Evolutionary conservation across 169 alveolate species (phyloP).

Genomic region (Plasmodium adleri): DNA sequence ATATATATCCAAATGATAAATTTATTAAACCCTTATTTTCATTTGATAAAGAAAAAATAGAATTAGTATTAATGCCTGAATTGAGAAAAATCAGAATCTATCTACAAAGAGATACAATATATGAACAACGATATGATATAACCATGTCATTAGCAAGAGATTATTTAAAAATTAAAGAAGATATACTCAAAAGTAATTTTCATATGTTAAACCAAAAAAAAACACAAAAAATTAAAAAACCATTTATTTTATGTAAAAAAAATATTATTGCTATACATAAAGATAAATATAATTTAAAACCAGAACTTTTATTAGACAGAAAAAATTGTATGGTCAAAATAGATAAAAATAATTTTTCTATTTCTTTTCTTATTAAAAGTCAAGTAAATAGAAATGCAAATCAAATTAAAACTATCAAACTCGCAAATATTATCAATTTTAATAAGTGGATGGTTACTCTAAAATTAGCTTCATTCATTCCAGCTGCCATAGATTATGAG

Average conservation of each 20-base stretch:
- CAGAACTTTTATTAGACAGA: conserved; percentile 77
- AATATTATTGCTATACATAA: conserved; percentile 79
- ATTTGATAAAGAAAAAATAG: conserved; percentile 76
- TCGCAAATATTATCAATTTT: conserved; percentile 66
- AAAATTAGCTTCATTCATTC: conserved; percentile 82
- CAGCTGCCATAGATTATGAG: conserved; percentile 51
- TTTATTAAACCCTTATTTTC: conserved; percentile 77
- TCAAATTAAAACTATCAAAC: conserved; percentile 42
- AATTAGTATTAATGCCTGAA: conserved; percentile 56
- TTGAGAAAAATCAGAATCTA: conserved; percentile 81
- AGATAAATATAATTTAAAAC: conserved; percentile 80
- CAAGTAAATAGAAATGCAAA: conserved; percentile 1
- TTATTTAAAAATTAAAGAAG: conserved; percentile 49
- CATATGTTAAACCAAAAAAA: conserved; percentile 44
- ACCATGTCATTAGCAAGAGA: conserved; percentile 80
- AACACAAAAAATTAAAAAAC: conserved; percentile 73
- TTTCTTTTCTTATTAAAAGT: conserved; percentile 70
- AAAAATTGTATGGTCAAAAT: conserved; percentile 63
- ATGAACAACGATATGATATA: conserved; percentile 84
- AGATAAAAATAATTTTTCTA: conserved; percentile 66
- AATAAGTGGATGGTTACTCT: conserved; percentile 83
- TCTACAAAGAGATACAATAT: conserved; percentile 78
- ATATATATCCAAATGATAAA: conserved; percentile 77
- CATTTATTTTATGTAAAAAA: conserved; percentile 79
- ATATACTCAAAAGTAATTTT: conserved; percentile 58